Evolutionary conservation across 2,329 filamentous ascomycete species (phyloP), one percentile per base, ranked within the genome.

Genomic region (Pseudogymnoascus sp.): DNA sequence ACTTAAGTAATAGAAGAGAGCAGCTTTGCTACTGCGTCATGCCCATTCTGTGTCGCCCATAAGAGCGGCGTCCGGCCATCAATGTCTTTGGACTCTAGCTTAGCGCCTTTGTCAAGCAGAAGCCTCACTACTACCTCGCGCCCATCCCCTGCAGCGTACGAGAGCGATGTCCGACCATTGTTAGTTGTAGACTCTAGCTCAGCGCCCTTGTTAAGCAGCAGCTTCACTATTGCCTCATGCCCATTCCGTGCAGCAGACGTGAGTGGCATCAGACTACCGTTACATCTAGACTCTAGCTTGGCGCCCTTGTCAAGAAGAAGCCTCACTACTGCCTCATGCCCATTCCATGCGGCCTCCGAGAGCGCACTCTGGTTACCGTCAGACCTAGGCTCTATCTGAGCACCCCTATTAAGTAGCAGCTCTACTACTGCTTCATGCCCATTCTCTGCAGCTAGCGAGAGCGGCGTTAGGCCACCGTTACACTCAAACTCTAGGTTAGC

Each of bases 21-120:
- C 14, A 40, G 37, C n/a, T 40, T 40, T 16, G 1, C 37, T 40
- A 37, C 36, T 37, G 36, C 36, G 36, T 37, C 34, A 31, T 88
- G 61, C 29, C 61, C 60, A 8, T 61, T 37, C 14, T 16, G 14
- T 23, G 14, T 18, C 26, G 65, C 63, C 47, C 10, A 47, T 14
- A 16, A 31, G 11, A 61, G 21, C 3, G 63, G 61, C 29, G 51
- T 64, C 18, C 1, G 12, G 11, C 14, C 57, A n/a, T 12, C 5
- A 39, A 23, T 10, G 11, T n/a, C 29, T 11, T 12, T 18, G 61
- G 39, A 26, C 31, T 59, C n/a, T 51, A 57, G 36, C 16, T 62
- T 12, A 7, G 60, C 60, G 3, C 60, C 60, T 8, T 62, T 26
- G 10, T 16, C 8, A 5, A 61, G 60, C n/a, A 66, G 51, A 8